phyloP scores from a whole-genome alignment of 306 rosid genomes.

The Trichosanthes truncata region DNA sequence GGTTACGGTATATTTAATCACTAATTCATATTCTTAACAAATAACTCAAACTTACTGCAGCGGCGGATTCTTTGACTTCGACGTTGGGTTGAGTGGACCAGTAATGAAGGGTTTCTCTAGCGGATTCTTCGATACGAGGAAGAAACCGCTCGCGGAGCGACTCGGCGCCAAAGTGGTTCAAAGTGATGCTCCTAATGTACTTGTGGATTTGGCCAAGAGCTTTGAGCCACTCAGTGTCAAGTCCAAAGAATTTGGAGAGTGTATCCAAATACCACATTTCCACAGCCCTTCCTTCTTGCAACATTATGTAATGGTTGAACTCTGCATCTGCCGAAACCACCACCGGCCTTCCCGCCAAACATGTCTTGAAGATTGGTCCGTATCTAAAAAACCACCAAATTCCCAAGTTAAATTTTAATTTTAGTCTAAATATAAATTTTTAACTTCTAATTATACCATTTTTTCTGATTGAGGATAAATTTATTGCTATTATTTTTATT shows the following conservation, averaged over 20 bases:
- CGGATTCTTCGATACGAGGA: constrained; percentile 8
- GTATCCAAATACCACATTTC: constrained; percentile 17
- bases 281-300: constrained; percentile 14
- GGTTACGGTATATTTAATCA: too few relatives aligned
- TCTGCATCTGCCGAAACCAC: constrained; percentile 12
- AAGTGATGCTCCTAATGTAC: constrained; percentile 5
- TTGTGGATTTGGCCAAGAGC: constrained; percentile 15
- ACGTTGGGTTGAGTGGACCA: constrained; percentile 9
- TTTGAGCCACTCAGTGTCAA: constrained; percentile 8
- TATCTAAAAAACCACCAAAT: neutral
- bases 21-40: too few relatives aligned
- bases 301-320: constrained; percentile 11
- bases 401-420: neutral
- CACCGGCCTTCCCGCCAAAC: constrained; percentile 9
- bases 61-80: constrained; percentile 5
- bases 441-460: too few relatives aligned
- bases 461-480: too few relatives aligned
- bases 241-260: constrained; percentile 8
- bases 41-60: neutral
- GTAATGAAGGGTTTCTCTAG: neutral
- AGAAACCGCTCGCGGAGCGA: constrained; percentile 1
- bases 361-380: neutral
- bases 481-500: too few relatives aligned
- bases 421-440: too few relatives aligned
- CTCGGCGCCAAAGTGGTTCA: constrained; percentile 3